Evolutionary conservation across 2,329 filamentous ascomycete species (phyloP), one percentile per base, ranked within the genome.

Genomic region (Aspergillus fumigatiaffinis): DNA sequence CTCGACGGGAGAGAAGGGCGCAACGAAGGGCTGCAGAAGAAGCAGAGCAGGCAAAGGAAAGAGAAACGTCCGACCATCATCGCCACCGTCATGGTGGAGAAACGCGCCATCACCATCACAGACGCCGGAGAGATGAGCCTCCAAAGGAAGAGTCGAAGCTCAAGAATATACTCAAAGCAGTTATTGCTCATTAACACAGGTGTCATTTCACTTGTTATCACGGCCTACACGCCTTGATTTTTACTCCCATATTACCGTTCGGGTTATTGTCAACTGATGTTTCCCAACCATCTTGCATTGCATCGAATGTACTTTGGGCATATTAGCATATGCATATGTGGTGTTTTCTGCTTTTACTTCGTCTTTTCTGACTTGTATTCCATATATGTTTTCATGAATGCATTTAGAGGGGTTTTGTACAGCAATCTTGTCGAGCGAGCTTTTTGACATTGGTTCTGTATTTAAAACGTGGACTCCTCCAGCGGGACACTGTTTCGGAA

Each of bases 131-230:
- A 10, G 70, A 71, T 23, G 63, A 66, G 35, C 70, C 70, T 32
- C 66, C 67, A 1, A 64, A 60, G 25, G 62, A 66, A 54, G 60
- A 63, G 38, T 69, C 70, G 21, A 72, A 64, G 29, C 50, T 73
- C 52, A 73, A 71, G 58, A 61, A 58, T n/a, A 23, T 73, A 50
- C 58, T 70, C 54, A 68, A 68, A 55, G 61, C 68, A 5, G 63
- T 73, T 59, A 60, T 63, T 60, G 70, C 66, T 38, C 62, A 70
- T 51, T 72, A 57, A 68, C 32, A 6, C 32, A 35, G 32, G 14
- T 47, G 12, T 20, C 20, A 28, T 52, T 53, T 55, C 21, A 17
- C 0, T 53, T 57, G 14, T 38, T 38, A 35, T 17, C 3, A 42
- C 28, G 23, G 35, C 48, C 54, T 41, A 20, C 8, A n/a, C 23